phyloP scores from a whole-genome alignment of 768 basidiomycete species.

The Tremella mesenterica region DNA sequence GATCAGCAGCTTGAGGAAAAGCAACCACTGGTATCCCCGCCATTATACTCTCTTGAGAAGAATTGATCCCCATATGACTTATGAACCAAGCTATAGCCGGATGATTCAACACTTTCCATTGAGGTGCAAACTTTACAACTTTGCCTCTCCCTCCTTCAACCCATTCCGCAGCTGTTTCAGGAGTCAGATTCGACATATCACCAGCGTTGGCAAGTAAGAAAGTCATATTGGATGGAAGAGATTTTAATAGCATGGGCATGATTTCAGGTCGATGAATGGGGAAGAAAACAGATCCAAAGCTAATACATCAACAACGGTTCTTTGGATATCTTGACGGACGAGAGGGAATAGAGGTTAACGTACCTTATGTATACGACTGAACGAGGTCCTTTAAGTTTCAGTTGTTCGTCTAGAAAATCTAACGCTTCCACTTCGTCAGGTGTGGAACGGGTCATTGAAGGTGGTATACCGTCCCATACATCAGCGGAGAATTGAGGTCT shows the following conservation, averaged over 20 bases:
- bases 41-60: conserved; percentile 20
- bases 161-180: conserved; percentile 8
- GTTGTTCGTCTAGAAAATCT: neutral
- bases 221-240: conserved; percentile 9
- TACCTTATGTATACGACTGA: neutral
- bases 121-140: conserved; percentile 20
- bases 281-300: conserved; percentile 23
- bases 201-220: conserved; percentile 26
- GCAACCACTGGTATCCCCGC: conserved; percentile 10
- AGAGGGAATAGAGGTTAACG: too few species aligned
- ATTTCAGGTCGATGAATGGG: conserved; percentile 21
- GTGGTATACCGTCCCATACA: neutral
- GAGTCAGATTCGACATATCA: conserved; percentile 5
- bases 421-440: neutral
- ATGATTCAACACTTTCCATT: conserved; percentile 21
- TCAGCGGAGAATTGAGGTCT: neutral
- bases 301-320: too few species aligned
- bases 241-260: conserved; percentile 12
- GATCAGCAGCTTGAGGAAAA: conserved; percentile 27
- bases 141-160: conserved; percentile 1
- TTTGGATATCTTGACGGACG: too few species aligned
- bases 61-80: conserved; percentile 17
- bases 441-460: neutral
- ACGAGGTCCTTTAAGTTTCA: neutral
- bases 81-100: conserved; percentile 19